Evolutionary conservation across 345 rosid species (phyloP), one percentile per base, ranked within the genome.

Genomic region (Rhodamnia argentea): DNA sequence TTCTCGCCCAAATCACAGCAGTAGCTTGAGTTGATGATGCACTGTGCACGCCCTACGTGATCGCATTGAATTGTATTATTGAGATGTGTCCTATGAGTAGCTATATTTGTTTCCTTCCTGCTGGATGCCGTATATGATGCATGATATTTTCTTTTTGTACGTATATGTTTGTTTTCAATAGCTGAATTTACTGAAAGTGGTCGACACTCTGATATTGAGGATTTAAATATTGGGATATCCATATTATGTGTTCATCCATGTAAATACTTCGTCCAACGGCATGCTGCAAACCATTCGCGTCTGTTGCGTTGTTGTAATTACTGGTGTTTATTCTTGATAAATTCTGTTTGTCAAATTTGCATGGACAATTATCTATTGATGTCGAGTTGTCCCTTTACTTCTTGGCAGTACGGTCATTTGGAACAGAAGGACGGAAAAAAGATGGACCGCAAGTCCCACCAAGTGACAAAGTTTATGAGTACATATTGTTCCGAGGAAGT

Each of bases 371-470:
- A 64, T 47, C 8, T 83, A 24, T 87, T 87, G 15, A 7, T 84
- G 44, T 52, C 52, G 40, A 15, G 47, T 23, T 29, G 27, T 26
- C 20, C 27, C 6, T 60, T 29, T 76, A n/a, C 52, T 27, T 82
- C 42, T 86, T 87, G 86, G 87, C 92, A 94, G 97, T 94, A 37
- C 91, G 97, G 83, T 93, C 97, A 13, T 93, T 92, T 90, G 97
- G 97, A 89, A 94, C 97, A 6, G 96, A 94, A 88, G 97, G 95
- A 84, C 91, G 97, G 83, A 93, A 94, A 87, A 93, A 93, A 50
- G 97, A 94, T 85, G 96, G 96, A 52, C 94, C 95, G 10, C 97
- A 93, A 88, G 91, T 94, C 85, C 96, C 92, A 0, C 91, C 94
- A 40, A 92, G 95, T 82, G 97, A 94, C 84, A 94, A 91, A 88